Percentiles rank a stretch among this genome's conserved stretches.
These are phyloP conservation scores for Dispira simplex DNA, from an alignment of 192 early-diverging fungal genomes.

Conservation along the genomic window DNA sequence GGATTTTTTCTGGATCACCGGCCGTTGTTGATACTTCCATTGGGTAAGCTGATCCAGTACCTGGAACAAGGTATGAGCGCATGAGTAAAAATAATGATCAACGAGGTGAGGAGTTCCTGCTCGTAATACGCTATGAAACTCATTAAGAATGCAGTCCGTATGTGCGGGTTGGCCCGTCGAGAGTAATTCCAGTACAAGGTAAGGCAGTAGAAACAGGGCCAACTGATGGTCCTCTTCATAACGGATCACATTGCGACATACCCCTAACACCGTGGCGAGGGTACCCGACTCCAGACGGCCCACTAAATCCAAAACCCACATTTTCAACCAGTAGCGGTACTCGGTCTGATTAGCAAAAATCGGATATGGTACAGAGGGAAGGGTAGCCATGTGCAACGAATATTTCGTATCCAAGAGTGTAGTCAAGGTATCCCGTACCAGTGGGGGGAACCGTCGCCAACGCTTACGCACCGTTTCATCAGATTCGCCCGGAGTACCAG, in stretches of 20 bases:
- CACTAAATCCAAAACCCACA: background rate
- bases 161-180: background rate
- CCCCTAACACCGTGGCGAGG: conserved; percentile 16
- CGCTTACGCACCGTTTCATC: conserved; percentile 2
- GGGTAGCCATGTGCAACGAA: background rate
- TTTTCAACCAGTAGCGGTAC: background rate
- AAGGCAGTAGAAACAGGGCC: conserved; percentile 1
- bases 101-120: background rate
- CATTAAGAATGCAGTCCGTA: background rate
- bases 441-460: conserved; percentile 28
- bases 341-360: background rate
- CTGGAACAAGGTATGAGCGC: conserved; percentile 26
- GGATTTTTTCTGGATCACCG: conserved; percentile 7
- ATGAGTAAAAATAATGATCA: background rate
- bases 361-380: background rate
- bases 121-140: background rate
- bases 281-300: background rate
- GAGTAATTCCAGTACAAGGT: background rate
- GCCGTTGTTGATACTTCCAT: conserved; percentile 23
- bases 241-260: conserved; percentile 4
- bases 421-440: conserved; percentile 18
- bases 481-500: background rate
- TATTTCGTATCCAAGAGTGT: conserved; percentile 22
- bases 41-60: conserved; percentile 36
- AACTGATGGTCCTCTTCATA: conserved; percentile 9